Percentiles rank a stretch among this genome's conserved stretches.
Conservation (phyloP, 2,329 filamentous ascomycete species). For the Aspergillus sp. region DNA sequence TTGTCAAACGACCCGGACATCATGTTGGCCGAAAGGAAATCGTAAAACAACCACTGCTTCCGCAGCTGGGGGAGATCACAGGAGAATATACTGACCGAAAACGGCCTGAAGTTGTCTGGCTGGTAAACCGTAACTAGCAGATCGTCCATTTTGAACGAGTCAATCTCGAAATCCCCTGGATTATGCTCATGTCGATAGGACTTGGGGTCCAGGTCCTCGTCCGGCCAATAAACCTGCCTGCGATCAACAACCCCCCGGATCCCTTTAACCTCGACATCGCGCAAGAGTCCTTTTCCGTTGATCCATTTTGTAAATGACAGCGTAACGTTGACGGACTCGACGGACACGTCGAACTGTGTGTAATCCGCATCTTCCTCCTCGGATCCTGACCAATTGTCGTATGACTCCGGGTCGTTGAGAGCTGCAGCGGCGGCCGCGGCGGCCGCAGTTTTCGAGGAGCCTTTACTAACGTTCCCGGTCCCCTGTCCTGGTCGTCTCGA, state of each 20-base stretch:
- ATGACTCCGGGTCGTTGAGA: conserved; percentile 35
- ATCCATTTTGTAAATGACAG: conserved; percentile 98
- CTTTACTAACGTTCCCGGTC: conserved; percentile 78
- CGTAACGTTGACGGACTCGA: conserved; percentile 92
- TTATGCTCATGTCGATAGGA: conserved; percentile 80
- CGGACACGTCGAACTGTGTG: conserved; percentile 91
- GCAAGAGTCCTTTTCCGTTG: conserved; percentile 85
- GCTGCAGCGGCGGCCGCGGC: conserved; percentile 71
- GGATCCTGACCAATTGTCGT: no score
- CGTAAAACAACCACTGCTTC: conserved; percentile 97
- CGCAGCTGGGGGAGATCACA: conserved; percentile 86
- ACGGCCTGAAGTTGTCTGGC: conserved; percentile 82
- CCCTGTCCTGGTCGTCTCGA: conserved; percentile 79
- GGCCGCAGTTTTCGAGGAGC: conserved; percentile 73
- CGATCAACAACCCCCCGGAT: conserved; percentile 87
- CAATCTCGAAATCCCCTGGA: conserved; percentile 92
- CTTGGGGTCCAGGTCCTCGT: conserved; percentile 65
- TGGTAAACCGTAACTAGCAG: conserved; percentile 86
- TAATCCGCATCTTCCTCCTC: conserved; percentile 87
- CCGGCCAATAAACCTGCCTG: conserved; percentile 66
- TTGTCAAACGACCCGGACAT: conserved; percentile 95
- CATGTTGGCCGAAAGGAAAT: conserved; percentile 88
- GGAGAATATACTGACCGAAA: conserved; percentile 88
- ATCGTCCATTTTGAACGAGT: conserved; percentile 93
- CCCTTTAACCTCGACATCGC: conserved; percentile 88